Evolutionary conservation across 345 rosid genomes (phyloP), one percentile per base, ranked within the genome.

Genomic region (Bruguiera parviflora): DNA sequence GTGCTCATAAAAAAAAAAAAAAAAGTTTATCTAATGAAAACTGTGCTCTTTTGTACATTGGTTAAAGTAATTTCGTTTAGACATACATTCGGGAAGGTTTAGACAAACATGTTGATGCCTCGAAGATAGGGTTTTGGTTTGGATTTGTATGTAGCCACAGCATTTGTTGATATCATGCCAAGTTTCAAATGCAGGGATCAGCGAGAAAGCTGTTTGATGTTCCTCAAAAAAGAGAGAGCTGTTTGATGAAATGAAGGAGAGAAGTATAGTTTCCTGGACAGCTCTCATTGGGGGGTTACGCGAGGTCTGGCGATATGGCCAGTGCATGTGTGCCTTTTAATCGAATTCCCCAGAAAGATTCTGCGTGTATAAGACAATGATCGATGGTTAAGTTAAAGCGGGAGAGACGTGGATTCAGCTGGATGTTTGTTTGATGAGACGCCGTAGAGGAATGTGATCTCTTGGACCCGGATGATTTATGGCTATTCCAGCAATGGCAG

Each of bases 391-490:
- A 2, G 28, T 27, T 27, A 27, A 27, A 27, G 28, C 72, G 49
- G 92, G 92, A 63, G 88, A 88, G 66, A 79, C 28, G 28, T 88
- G 89, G 72, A 47, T 27, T 71, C 79, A 3, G 92, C 93, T 25
- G 79, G 77, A 63, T 58, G 71, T 75, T 78, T 92, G 84, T 89
- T 65, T 27, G 71, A 82, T 73, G 72, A 81, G 78, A 86, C 84
- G 86, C 85, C 74, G 0, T 35, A 55, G 47, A 80, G 79, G 76
- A 92, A 86, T 75, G 22, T 86, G 19, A 67, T 80, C 58, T 87
- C 97, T 63, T 92, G 93, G 97, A 92, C 89, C 56, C 84, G 82
- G 8, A 86, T 92, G 86, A 89, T 92, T 57, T 76, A 87, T n/a
- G 93, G 97, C 10, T 86, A 83, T 71, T 84, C 78, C 83, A 86